Base-by-base conservation (phyloP, 805 yeast genomes). In the Candida hungchunana region DNA sequence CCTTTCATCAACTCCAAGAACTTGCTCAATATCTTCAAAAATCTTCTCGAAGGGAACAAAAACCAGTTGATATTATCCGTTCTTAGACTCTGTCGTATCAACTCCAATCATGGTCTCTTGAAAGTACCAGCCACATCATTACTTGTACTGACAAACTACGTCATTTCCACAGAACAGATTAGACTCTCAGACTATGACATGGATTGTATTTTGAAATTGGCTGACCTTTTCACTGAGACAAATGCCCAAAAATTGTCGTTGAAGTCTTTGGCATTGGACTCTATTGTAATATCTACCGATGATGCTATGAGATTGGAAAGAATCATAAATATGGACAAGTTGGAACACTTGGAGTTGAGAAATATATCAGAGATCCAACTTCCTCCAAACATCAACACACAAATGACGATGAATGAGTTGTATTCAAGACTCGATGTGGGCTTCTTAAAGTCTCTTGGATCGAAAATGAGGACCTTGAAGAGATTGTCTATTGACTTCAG, bases 401-500 rank as follows among this genome's bases (percentile, higher is more conserved):
- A 45, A 6, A 13, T 44, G 14, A 11, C 47, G 1, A 31, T 40
- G 42, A 32, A 31, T 11, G 48, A 48, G 19, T 29, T 53, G 3
- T 37, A 36, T 13, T 27, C 36, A 2, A 28, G 29, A 12, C 27
- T 44, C 14, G 50, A 51, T 18, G 26, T 40, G n/a, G 55, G 59
- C 9, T 60, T 65, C 31, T 44, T 63, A 28, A 33, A 34, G 6
- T 30, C 36, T 10, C 36, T 66, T 3, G 57, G 57, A 1, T 55
- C 56, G 2, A 32, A 47, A 22, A 48, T 67, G 17, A 38, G 16
- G 1, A 48, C 37, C 8, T 40, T 69, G 24, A 50, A 44, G 18
- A 49, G 49, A 12, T 42, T 70, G 18, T 48, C 51, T 12, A 44
- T 72, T 5, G 75, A 72, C 39, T 63, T 56, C 43, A 54, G 68